A percentile compares a stretch with the other conserved stretches of the same genome.
phyloP scores from a whole-genome alignment of 768 basidiomycete genomes.

The Holtermanniella nyarrowii region DNA sequence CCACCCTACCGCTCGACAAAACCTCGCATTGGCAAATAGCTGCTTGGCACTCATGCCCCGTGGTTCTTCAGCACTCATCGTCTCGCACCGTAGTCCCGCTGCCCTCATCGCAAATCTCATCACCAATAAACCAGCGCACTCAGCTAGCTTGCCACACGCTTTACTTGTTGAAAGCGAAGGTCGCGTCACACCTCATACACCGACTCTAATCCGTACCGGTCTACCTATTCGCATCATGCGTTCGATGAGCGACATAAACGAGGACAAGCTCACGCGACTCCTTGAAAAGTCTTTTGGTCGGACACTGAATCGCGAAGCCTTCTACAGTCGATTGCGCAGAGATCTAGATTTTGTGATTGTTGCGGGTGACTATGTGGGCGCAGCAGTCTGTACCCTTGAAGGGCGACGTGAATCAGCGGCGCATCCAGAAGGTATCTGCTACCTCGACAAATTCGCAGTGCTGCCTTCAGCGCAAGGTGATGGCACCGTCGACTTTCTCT shows the following conservation, averaged over 20 bases:
- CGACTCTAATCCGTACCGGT: slow-evolving; percentile 82
- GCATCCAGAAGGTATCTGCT: slow-evolving; percentile 45
- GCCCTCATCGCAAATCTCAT: slow-evolving; percentile 94
- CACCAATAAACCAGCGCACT: slow-evolving; percentile 93
- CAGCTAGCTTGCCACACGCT: slow-evolving; percentile 88
- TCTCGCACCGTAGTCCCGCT: slow-evolving; percentile 90
- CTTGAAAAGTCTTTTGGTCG: slow-evolving; percentile 80
- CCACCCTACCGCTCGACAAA: slow-evolving; percentile 76
- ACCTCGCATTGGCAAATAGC: slow-evolving; percentile 69
- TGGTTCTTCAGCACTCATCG: slow-evolving; percentile 87
- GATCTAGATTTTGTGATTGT: slow-evolving; percentile 84
- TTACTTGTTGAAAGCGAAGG: slow-evolving; percentile 57
- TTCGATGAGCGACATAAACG: slow-evolving; percentile 57
- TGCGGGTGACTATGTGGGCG: slow-evolving; percentile 89
- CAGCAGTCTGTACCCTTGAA: slow-evolving; percentile 77
- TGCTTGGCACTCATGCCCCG: slow-evolving; percentile 89
- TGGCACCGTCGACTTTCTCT: slow-evolving; percentile 96
- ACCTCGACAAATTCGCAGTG: slow-evolving; percentile 98
- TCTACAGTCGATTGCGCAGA: slow-evolving; percentile 65
- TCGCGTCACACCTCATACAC: slow-evolving; percentile 72
- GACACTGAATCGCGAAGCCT: slow-evolving; percentile 58
- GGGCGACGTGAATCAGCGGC: slow-evolving; percentile 2
- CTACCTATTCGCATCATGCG: slow-evolving; percentile 75
- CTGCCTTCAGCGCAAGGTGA: slow-evolving; percentile 91
- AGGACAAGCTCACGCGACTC: slow-evolving; percentile 60